A percentile compares a stretch with the other conserved stretches of the same genome.
These are phyloP conservation scores for Suillus weaverae DNA, from an alignment of 768 basidiomycete species.

Conservation along the genomic window DNA sequence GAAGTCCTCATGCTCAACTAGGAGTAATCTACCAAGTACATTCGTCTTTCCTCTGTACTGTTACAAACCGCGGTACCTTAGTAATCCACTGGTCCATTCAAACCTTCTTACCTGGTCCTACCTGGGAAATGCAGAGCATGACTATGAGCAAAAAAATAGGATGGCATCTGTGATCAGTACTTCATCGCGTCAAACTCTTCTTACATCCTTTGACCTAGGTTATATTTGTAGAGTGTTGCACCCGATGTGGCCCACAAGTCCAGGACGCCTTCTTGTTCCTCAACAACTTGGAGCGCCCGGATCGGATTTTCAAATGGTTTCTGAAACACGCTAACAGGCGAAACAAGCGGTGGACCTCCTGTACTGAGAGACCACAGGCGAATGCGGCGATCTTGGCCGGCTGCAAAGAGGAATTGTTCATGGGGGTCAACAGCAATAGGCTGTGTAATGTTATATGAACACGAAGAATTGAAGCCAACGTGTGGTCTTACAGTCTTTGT, in stretches of 20 bases:
- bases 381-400: conserved; percentile 63
- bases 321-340: conserved; percentile 26
- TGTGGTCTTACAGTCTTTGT: conserved; percentile 47
- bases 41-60: background rate
- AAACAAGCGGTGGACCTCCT: conserved; percentile 38
- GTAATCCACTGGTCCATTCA: background rate
- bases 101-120: background rate
- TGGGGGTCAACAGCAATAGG: conserved; percentile 59
- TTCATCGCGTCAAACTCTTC: background rate
- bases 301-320: conserved; percentile 39
- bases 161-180: background rate
- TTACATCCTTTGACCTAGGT: conserved; percentile 43
- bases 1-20: background rate
- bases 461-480: background rate
- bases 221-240: conserved; percentile 46
- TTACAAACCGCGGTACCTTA: background rate
- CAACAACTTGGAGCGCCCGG: conserved; percentile 49
- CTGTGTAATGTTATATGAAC: conserved; percentile 36
- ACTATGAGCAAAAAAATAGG: background rate
- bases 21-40: background rate
- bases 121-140: background rate
- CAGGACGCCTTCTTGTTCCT: conserved; percentile 36
- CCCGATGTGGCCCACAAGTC: conserved; percentile 57
- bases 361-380: conserved; percentile 68
- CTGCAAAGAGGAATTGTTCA: conserved; percentile 63